Evolutionary conservation across 768 basidiomycete species (phyloP).

Genomic region (Mycena amicta): DNA sequence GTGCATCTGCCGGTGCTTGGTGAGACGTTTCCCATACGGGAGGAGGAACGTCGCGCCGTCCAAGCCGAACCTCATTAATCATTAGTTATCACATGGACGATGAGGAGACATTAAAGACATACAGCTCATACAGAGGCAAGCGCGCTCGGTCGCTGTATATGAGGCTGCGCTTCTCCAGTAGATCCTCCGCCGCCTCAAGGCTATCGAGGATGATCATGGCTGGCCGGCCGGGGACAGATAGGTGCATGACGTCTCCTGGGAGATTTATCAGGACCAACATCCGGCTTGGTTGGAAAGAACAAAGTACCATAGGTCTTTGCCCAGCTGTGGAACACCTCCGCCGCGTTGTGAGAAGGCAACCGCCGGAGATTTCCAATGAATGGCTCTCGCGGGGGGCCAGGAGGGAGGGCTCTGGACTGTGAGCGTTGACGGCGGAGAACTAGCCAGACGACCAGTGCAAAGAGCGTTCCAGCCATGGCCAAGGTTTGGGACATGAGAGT

Average conservation of each 20-base stretch:
- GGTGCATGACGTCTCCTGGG: not conserved
- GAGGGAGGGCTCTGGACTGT: too few relatives aligned
- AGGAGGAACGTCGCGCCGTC: not conserved
- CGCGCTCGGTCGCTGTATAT: not conserved
- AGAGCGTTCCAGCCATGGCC: too few relatives aligned
- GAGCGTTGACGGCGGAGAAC: too few relatives aligned
- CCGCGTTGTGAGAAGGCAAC: not conserved
- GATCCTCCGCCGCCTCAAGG: not conserved
- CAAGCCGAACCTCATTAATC: not conserved
- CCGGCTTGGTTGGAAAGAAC: not conserved
- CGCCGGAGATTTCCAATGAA: not conserved
- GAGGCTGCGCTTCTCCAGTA: not conserved
- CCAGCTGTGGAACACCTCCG: not conserved
- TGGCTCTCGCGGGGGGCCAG: not conserved
- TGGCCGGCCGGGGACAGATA: not conserved
- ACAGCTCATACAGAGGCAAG: constrained; percentile 1
- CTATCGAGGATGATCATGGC: not conserved
- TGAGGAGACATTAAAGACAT: not conserved
- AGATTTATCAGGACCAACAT: not conserved
- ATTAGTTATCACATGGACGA: not conserved
- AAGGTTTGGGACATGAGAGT: too few relatives aligned
- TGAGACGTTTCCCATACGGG: not conserved
- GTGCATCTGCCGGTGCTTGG: not conserved
- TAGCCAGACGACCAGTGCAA: too few relatives aligned
- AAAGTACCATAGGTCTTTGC: not conserved